Evolutionary conservation across 352 stramenopile species (phyloP), one percentile per base, ranked within the genome.

Genomic region (Phytophthora cajani): DNA sequence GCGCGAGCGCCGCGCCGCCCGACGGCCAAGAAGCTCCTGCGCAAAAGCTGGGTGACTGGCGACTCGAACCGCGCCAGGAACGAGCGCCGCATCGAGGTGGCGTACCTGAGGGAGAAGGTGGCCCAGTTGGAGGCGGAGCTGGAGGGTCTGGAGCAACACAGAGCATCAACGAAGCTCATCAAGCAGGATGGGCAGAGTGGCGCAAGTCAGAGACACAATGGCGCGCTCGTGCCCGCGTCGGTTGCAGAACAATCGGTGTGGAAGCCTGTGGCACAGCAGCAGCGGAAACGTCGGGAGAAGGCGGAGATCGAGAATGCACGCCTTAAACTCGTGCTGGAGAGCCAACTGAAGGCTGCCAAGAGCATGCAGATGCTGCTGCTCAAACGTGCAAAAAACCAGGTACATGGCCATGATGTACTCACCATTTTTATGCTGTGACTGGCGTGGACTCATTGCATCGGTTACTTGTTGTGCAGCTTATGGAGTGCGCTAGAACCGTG

Each of bases 51-150:
- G 70, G 65, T 63, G 21, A 74, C 66, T 4, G 70, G 70, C 25
- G 70, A 82, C 51, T 75, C 72, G 8, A 82, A 82, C 51, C 71
- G 72, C 3, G 77, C 75, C 19, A 74, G 77, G 38, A 78, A 84
- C 46, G 77, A 80, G 27, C 77, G 77, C 4, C 56, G 71, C 19
- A 74, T 82, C 55, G 77, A 84, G 52, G 72, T 84, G 44, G 67
- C 74, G n/a, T 82, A 84, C 53, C 47, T 84, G 12, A 67, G 50
- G 36, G 69, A 81, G 60, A 77, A 78, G 62, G 75, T 85, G 17
- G 55, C 51, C 11, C 75, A 81, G 36, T 58, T 85, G 30, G 78
- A 85, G 52, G 49, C 66, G 3, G 56, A 70, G 21, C 19, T 84
- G 12, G 58, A 77, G 54, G 19, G n/a, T 21, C 47, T 72, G 44